Conservation (phyloP, 306 rosid genomes). For the Cucumis melo region DNA sequence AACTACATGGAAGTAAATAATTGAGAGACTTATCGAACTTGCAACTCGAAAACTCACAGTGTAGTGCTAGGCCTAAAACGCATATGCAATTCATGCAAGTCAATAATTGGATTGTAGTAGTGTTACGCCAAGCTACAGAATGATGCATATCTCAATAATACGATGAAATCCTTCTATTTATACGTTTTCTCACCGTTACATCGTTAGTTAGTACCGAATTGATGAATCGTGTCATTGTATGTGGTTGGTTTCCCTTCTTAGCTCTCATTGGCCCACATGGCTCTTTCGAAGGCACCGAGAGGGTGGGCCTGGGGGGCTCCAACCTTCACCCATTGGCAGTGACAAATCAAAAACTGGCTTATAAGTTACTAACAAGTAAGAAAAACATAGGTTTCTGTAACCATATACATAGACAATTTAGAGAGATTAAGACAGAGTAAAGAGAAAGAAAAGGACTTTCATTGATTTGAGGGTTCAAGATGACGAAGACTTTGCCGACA, state of each 20-base stretch:
- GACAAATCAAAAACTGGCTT: background rate
- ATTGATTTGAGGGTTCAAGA: background rate
- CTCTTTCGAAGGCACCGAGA: background rate
- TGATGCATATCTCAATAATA: too few species aligned
- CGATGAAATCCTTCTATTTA: too few species aligned
- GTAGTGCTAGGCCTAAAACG: too few species aligned
- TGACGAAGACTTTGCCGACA: background rate
- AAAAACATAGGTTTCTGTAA: background rate
- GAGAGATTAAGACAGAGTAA: background rate
- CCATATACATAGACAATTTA: background rate
- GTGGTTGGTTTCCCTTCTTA: background rate
- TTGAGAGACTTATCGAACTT: too few species aligned
- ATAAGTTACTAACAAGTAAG: background rate
- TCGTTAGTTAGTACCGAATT: too few species aligned
- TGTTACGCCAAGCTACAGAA: too few species aligned
- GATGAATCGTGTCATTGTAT: too few species aligned
- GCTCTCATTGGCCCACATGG: background rate
- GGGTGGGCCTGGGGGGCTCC: background rate
- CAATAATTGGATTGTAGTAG: too few species aligned
- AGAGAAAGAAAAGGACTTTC: background rate
- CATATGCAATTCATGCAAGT: too few species aligned
- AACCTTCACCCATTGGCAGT: background rate
- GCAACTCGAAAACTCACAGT: too few species aligned
- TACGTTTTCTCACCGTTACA: too few species aligned
- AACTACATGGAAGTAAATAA: too few species aligned